Percentiles rank a stretch among this genome's conserved stretches.
Conservation (phyloP, 2,329 filamentous ascomycete species). For the Trichoderma sp. region DNA sequence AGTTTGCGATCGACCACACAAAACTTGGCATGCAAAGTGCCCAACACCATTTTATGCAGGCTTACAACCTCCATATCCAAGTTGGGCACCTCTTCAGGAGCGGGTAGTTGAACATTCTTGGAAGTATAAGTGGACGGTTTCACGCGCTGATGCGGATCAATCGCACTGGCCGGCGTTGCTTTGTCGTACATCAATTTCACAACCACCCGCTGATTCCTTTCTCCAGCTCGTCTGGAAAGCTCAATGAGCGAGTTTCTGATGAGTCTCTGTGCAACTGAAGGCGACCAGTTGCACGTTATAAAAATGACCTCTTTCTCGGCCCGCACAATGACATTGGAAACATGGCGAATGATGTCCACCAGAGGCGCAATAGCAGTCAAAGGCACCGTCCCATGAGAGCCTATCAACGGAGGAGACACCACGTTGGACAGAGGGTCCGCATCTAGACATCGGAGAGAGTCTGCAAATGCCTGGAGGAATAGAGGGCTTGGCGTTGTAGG, state of each 20-base stretch:
- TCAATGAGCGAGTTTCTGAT: conserved; percentile 71
- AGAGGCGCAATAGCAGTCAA: conserved; percentile 63
- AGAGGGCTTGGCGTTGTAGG: conserved; percentile 64
- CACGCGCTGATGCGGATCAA: conserved; percentile 68
- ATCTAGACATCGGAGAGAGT: conserved; percentile 61
- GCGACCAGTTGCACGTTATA: conserved; percentile 76
- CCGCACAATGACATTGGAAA: conserved; percentile 74
- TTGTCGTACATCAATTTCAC: conserved; percentile 79
- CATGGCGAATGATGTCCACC: conserved; percentile 71
- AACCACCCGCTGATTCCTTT: conserved; percentile 59
- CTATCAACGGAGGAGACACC: conserved; percentile 57
- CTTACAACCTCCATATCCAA: conserved; percentile 75
- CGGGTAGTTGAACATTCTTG: conserved; percentile 62
- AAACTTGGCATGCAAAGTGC: conserved; percentile 79
- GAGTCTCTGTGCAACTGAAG: conserved; percentile 67
- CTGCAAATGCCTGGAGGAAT: conserved; percentile 70
- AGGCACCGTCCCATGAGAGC: conserved; percentile 63
- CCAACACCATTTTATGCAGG: conserved; percentile 69
- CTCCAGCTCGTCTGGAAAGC: conserved; percentile 66
- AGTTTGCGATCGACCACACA: conserved; percentile 74
- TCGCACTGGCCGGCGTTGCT: conserved; percentile 64
- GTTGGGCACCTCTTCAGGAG: conserved; percentile 68
- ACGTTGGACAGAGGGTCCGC: conserved; percentile 55
- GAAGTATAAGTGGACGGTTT: conserved; percentile 61
- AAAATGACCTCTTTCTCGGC: conserved; percentile 75